These are phyloP conservation scores for Apiospora sp. DNA, from an alignment of 2,329 filamentous ascomycete species.

Conservation along the genomic window DNA sequence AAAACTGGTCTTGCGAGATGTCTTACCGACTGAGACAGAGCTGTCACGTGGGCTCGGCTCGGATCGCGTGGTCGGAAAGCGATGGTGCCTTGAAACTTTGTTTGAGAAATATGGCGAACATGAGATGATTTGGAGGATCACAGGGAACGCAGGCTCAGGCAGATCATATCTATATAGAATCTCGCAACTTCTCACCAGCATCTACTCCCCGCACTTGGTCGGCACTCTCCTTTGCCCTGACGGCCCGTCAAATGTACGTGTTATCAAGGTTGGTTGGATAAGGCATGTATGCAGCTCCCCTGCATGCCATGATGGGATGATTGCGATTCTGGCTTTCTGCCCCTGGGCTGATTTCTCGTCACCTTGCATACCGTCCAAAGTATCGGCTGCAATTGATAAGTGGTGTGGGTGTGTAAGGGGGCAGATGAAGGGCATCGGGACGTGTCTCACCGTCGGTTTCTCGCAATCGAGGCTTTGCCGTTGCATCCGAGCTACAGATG, in stretches of 20 bases:
- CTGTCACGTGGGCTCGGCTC: background rate
- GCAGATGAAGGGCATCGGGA: background rate
- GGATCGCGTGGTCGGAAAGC: background rate
- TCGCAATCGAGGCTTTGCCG: background rate
- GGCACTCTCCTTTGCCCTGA: background rate
- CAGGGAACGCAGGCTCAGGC: background rate
- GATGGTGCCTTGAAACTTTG: background rate
- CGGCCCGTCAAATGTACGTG: background rate
- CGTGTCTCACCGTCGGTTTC: background rate
- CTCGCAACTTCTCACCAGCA: background rate
- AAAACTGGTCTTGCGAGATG: background rate
- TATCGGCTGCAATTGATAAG: background rate
- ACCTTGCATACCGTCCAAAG: background rate
- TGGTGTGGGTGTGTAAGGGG: background rate
- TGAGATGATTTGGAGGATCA: background rate
- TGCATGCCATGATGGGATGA: constrained; percentile 10
- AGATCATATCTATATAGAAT: background rate
- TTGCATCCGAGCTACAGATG: background rate
- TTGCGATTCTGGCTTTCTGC: background rate
- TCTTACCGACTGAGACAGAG: background rate
- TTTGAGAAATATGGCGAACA: background rate
- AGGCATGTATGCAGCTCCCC: background rate
- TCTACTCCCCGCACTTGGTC: no score
- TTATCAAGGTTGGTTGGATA: background rate
- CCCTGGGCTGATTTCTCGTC: background rate